Evolutionary conservation across 1,284 basidiomycete species (phyloP).

Genomic region (Blastosporella zonata): DNA sequence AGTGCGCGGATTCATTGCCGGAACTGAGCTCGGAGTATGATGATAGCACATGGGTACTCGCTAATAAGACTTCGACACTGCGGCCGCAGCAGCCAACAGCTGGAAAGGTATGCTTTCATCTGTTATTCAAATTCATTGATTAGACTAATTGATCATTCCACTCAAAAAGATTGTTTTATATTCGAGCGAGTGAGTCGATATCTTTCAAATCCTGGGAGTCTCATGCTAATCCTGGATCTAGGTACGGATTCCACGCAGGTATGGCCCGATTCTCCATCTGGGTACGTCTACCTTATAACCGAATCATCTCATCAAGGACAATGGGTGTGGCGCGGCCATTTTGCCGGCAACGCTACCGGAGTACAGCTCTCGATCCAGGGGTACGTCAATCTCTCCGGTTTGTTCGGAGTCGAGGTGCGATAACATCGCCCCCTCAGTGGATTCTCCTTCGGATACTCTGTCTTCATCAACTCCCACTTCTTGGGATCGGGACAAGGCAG

Average conservation of each 20-base stretch:
- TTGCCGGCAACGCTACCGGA: constrained; percentile 37
- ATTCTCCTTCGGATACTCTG: constrained; percentile 43
- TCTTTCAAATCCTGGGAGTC: background rate
- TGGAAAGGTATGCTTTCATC: constrained; percentile 30
- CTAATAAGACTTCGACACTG: constrained; percentile 41
- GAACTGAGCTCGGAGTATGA: constrained; percentile 36
- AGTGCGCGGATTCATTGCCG: constrained; percentile 40
- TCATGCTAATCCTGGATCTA: constrained; percentile 6
- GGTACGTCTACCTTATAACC: background rate
- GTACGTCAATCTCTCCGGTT: constrained; percentile 18
- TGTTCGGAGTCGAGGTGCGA: constrained; percentile 2
- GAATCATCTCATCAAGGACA: constrained; percentile 20
- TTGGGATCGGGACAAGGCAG: constrained; percentile 42
- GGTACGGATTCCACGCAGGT: constrained; percentile 40
- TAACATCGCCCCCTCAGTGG: constrained; percentile 27
- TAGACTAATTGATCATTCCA: background rate
- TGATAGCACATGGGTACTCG: constrained; percentile 39
- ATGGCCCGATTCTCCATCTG: constrained; percentile 9
- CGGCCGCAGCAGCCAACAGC: constrained; percentile 39
- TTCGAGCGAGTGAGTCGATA: constrained; percentile 32
- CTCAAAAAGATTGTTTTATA: constrained; percentile 38
- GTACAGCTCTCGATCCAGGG: constrained; percentile 43
- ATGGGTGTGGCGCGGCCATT: constrained; percentile 44
- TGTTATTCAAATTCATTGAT: background rate
- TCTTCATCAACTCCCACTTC: constrained; percentile 42